phyloP scores from a whole-genome alignment of 108 stramenopile species.

The Stephanodiscus triporus region DNA sequence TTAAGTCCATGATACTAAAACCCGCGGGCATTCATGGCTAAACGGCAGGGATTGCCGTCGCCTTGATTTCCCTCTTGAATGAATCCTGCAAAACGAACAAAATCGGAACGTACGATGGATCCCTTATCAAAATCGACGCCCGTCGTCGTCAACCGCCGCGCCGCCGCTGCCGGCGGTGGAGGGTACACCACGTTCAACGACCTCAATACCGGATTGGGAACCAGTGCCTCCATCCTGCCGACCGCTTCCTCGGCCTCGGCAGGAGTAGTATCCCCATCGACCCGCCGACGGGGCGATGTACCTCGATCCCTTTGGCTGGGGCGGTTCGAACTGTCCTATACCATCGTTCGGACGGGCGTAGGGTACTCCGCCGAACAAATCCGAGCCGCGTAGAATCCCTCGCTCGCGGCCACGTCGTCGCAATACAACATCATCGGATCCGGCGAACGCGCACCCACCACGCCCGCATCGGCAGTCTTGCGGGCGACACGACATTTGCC shows the following conservation, averaged over 20 bases:
- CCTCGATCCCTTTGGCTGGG: slow-evolving; percentile 67
- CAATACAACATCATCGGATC: slow-evolving; percentile 93
- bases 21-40: too few relatives aligned
- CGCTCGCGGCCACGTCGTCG: slow-evolving; percentile 59
- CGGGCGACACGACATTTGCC: slow-evolving; percentile 82
- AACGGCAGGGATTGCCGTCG: background rate
- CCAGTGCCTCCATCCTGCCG: slow-evolving; percentile 47
- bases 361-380: slow-evolving; percentile 49
- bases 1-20: too few relatives aligned
- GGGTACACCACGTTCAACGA: slow-evolving; percentile 83
- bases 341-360: slow-evolving; percentile 78
- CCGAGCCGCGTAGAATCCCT: slow-evolving; percentile 62
- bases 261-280: slow-evolving; percentile 83
- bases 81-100: slow-evolving; percentile 35
- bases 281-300: slow-evolving; percentile 79
- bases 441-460: slow-evolving; percentile 70
- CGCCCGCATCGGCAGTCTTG: slow-evolving; percentile 80
- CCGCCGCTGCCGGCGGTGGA: slow-evolving; percentile 16
- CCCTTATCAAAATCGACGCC: slow-evolving; percentile 30
- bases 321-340: slow-evolving; percentile 81
- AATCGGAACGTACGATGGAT: slow-evolving; percentile 75
- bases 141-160: slow-evolving; percentile 7
- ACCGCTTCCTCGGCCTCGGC: slow-evolving; percentile 56
- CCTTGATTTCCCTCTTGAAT: slow-evolving; percentile 63
- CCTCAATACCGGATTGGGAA: slow-evolving; percentile 60